Evolutionary conservation across 176 grass and related monocot genomes (phyloP).

Genomic region (Musa beccarii): DNA sequence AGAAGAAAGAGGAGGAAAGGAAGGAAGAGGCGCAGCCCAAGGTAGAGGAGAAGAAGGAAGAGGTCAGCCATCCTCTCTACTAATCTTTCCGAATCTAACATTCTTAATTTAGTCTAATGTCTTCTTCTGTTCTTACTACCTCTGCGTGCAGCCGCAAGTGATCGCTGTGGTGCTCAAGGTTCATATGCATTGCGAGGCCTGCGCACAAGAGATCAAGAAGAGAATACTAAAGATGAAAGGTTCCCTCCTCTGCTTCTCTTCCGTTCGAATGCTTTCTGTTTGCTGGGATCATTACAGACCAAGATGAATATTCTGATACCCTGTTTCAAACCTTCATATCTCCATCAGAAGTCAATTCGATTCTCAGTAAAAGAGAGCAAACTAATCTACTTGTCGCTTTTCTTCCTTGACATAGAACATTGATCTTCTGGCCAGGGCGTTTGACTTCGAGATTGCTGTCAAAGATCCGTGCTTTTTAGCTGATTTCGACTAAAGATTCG

Average conservation of each 20-base stretch:
- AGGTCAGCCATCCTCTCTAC: slow-evolving; percentile 4
- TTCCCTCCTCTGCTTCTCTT: slow-evolving; percentile 4
- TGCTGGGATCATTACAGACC: background rate
- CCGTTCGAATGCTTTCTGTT: background rate
- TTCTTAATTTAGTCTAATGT: background rate
- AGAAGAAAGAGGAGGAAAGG: slow-evolving; percentile 13
- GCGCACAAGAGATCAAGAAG: slow-evolving; percentile 50
- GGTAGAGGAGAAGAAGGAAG: background rate
- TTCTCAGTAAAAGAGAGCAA: too few relatives aligned
- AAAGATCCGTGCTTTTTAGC: too few relatives aligned
- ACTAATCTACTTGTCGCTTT: too few relatives aligned
- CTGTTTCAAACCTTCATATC: background rate
- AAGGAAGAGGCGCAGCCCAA: background rate
- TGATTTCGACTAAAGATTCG: background rate
- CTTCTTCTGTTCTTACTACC: background rate
- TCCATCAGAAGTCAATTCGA: background rate
- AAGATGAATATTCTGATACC: background rate
- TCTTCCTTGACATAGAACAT: too few relatives aligned
- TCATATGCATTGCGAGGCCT: slow-evolving; percentile 61
- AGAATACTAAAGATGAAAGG: slow-evolving; percentile 61
- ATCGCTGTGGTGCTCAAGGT: slow-evolving; percentile 45
- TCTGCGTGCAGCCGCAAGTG: slow-evolving; percentile 14
- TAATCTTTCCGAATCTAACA: background rate
- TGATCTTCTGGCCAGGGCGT: too few relatives aligned
- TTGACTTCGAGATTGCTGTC: too few relatives aligned